phyloP scores from a whole-genome alignment of 305 asterid species.

The Fraxinus dipetala region DNA sequence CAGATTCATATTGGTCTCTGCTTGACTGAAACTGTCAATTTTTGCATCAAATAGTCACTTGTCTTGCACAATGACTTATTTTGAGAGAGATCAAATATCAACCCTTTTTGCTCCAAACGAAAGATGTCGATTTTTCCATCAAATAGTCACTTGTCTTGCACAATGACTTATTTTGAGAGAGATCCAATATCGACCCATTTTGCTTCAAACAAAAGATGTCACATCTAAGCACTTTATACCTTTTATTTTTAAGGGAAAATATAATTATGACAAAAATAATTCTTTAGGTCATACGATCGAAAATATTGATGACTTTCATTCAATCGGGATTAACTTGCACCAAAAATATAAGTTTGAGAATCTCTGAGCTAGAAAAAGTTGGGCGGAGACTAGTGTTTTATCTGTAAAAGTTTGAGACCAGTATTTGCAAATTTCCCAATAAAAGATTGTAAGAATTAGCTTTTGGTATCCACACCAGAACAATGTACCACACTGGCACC shows the following conservation, averaged over 20 bases:
- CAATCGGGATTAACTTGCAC: background rate
- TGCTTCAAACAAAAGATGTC: background rate
- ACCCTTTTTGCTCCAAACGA: background rate
- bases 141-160: background rate
- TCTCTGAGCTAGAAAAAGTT: background rate
- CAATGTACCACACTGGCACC: slow-evolving; percentile 90
- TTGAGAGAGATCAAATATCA: background rate
- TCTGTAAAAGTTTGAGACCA: background rate
- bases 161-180: background rate
- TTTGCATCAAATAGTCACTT: background rate
- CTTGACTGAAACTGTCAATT: background rate
- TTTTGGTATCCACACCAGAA: slow-evolving; percentile 42
- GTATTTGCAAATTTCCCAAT: background rate
- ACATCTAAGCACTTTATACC: background rate
- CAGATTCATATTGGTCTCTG: background rate
- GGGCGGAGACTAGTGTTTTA: background rate
- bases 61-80: background rate
- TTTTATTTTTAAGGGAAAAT: background rate
- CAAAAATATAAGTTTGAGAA: background rate
- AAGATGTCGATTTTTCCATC: background rate
- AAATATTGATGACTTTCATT: background rate
- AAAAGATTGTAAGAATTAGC: background rate
- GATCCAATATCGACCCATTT: background rate
- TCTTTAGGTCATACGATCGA: background rate
- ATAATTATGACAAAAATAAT: no score